A percentile compares a stretch with the other conserved stretches of the same genome.
phyloP scores from a whole-genome alignment of 257 asterid genomes.

The Gentiana dahurica region DNA sequence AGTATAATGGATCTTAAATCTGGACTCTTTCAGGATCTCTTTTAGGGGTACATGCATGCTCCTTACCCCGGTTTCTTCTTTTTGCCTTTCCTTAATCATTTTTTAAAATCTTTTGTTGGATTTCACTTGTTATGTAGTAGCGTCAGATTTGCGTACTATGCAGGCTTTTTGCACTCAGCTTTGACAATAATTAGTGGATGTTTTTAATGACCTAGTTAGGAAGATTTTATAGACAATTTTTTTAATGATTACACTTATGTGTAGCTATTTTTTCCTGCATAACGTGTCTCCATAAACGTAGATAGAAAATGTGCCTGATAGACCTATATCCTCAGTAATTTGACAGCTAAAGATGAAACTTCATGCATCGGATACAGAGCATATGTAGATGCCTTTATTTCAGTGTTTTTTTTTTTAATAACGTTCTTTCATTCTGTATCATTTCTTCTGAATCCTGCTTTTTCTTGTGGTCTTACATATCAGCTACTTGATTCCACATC shows the following conservation, averaged over 20 bases:
- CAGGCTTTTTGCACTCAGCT: background rate
- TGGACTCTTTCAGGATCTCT: slow-evolving; percentile 55
- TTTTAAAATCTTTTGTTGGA: background rate
- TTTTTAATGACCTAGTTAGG: no score
- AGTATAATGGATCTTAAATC: slow-evolving; percentile 34
- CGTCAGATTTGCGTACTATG: slow-evolving; percentile 1
- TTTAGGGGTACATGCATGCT: slow-evolving; percentile 62
- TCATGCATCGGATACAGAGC: no score
- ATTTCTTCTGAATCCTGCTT: background rate
- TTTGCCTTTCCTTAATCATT: slow-evolving; percentile 2
- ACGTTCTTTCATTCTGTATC: slow-evolving; percentile 20
- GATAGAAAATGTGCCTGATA: no score
- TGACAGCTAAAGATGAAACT: no score
- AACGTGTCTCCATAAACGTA: no score
- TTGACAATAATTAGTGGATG: no score
- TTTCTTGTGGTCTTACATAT: slow-evolving; percentile 13
- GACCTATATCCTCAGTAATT: no score
- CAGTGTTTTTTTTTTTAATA: background rate
- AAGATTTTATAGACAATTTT: no score
- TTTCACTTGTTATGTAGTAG: background rate
- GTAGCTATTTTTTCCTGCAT: no score
- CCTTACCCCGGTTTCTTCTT: slow-evolving; percentile 39
- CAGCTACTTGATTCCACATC: slow-evolving; percentile 85
- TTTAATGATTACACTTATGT: no score
- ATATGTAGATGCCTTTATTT: background rate